Evolutionary conservation across 148 eudicot genomes (phyloP).

Genomic region (Beta vulgaris): DNA sequence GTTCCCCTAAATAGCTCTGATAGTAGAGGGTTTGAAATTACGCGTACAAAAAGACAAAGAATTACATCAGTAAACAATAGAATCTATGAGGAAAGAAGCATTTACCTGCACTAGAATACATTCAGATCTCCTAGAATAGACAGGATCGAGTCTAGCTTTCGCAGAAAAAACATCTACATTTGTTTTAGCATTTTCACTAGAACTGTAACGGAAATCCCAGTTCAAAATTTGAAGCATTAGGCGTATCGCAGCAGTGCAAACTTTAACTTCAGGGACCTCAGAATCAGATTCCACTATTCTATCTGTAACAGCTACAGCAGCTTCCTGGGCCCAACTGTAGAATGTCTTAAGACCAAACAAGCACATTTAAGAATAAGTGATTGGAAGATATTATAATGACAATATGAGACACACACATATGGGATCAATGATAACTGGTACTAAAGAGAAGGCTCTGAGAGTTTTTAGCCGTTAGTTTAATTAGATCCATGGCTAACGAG

Average conservation of each 20-base stretch:
- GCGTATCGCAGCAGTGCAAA: slow-evolving; percentile 74
- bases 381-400: too few relatives aligned
- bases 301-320: slow-evolving; percentile 63
- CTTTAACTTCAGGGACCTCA: slow-evolving; percentile 75
- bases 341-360: slow-evolving; percentile 46
- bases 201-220: slow-evolving; percentile 72
- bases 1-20: background rate
- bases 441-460: background rate
- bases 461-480: too few relatives aligned
- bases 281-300: slow-evolving; percentile 67
- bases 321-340: slow-evolving; percentile 90
- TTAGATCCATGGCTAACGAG: background rate
- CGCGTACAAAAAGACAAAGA: background rate
- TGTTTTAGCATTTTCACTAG: slow-evolving; percentile 40
- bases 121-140: slow-evolving; percentile 47
- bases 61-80: background rate
- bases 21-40: background rate
- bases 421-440: background rate
- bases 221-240: slow-evolving; percentile 90
- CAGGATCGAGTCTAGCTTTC: slow-evolving; percentile 46
- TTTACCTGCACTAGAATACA: slow-evolving; percentile 77
- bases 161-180: slow-evolving; percentile 55
- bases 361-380: background rate
- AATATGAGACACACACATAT: background rate
- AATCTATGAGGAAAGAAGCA: slow-evolving; percentile 3